Conservation (phyloP, 495 filamentous ascomycete species). For the Glonium stellatum region DNA sequence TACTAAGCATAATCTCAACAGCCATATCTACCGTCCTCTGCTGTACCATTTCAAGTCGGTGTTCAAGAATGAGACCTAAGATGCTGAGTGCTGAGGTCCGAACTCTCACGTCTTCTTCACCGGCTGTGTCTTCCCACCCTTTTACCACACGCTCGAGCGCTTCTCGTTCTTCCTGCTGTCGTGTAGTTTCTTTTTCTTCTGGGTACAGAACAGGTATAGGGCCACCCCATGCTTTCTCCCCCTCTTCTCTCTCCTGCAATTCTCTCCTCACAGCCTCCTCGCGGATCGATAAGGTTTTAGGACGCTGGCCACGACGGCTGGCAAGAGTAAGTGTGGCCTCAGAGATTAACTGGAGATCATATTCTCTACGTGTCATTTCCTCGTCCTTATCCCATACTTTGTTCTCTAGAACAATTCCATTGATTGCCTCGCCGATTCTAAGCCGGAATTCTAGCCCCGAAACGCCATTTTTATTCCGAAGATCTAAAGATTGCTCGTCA, state of each 20-base stretch:
- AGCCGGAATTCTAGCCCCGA: conserved; percentile 26
- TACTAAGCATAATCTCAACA: conserved; percentile 59
- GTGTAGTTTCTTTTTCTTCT: conserved; percentile 36
- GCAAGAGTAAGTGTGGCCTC: conserved; percentile 61
- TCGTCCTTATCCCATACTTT: conserved; percentile 51
- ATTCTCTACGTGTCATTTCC: neutral
- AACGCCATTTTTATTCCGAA: conserved; percentile 48
- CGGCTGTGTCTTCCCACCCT: conserved; percentile 65
- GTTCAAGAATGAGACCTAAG: conserved; percentile 59
- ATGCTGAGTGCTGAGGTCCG: conserved; percentile 73
- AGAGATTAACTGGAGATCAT: conserved; percentile 40
- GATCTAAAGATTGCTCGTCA: conserved; percentile 12
- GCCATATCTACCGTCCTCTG: conserved; percentile 47
- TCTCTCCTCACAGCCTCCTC: conserved; percentile 45
- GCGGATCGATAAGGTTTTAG: conserved; percentile 49
- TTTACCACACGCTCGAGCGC: conserved; percentile 55
- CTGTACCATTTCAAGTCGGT: conserved; percentile 52
- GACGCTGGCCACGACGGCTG: conserved; percentile 52
- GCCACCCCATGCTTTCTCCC: conserved; percentile 49
- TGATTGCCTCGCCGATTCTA: conserved; percentile 19
- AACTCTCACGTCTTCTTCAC: conserved; percentile 68
- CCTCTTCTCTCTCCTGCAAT: conserved; percentile 39
- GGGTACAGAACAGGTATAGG: conserved; percentile 36
- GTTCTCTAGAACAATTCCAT: conserved; percentile 22
- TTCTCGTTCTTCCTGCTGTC: conserved; percentile 32